Evolutionary conservation across 495 filamentous ascomycete genomes (phyloP), one percentile per base, ranked within the genome.

Genomic region (Tuber microsphaerosporum): DNA sequence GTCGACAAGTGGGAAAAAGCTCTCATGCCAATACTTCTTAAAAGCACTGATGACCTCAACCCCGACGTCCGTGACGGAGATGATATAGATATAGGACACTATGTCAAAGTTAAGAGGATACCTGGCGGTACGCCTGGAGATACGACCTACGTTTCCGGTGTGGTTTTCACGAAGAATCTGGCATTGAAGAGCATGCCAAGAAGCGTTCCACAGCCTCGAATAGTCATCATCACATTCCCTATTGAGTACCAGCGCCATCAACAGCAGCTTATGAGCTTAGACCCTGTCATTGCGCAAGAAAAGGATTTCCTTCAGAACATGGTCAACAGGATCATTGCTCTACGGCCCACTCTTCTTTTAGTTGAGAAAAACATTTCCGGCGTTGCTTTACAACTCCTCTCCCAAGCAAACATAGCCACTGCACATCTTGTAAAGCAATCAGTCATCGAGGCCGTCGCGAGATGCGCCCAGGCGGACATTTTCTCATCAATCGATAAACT

Each of bases 71-170:
- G 94, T 71, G 87, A 87, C 70, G 93, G 93, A 2, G 96, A 99
- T 81, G 92, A 94, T 80, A 97, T 98, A 85, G 94, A 99, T 83
- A 97, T 99, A 76, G 89, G 95, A n/a, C 94, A 98, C 81, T 99
- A 97, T 81, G 91, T 99, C 69, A 99, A 99, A 84, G 85, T 99
- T 34, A 99, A 99, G 81, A 96, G 96, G 82, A 94, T 97, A 9
- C 91, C 94, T 1, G 94, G 94, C 31, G 95, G 94, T 42, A 89
- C 88, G 72, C 95, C 95, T 61, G 89, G 92, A 26, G 96, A 99
- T 84, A 98, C 95, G 5, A 89, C 90, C 16, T 98, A 98, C 83
- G 91, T 99, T 42, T 96, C 95, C 44, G 96, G 96, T 0, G 90
- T 99, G 19, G 94, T 97, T 16, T 99, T 98, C 84, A 94, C 92